Evolutionary conservation across 306 rosid genomes (phyloP).

Genomic region (Oemleria cerasiformis): DNA sequence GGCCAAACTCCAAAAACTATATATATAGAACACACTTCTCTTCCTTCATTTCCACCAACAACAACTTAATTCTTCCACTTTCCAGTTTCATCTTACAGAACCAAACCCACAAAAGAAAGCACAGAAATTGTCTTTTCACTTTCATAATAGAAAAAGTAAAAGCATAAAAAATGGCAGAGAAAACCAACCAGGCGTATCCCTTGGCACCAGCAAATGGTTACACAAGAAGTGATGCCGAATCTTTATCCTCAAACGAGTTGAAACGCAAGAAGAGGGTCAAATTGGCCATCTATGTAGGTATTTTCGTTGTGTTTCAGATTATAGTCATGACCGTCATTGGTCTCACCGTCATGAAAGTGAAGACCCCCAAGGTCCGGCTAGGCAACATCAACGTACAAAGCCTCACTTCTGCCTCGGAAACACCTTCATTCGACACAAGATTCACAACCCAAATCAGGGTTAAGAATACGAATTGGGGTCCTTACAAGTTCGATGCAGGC

Average conservation of each 20-base stretch:
- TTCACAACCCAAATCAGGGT: conserved; percentile 19
- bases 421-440: conserved; percentile 7
- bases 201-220: conserved; percentile 25
- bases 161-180: conserved; percentile 24
- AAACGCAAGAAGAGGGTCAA: conserved; percentile 22
- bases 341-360: conserved; percentile 26
- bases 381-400: not conserved
- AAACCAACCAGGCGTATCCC: conserved; percentile 22
- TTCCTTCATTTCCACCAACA: conserved; percentile 9
- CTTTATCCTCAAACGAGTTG: conserved; percentile 8
- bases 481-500: conserved; percentile 13
- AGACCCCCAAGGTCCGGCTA: conserved; percentile 26
- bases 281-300: conserved; percentile 8
- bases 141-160: not conserved
- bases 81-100: not conserved
- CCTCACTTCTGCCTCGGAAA: not conserved
- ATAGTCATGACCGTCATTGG: conserved; percentile 18
- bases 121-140: not conserved
- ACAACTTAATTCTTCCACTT: not conserved
- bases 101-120: not conserved
- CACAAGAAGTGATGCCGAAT: conserved; percentile 21
- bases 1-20: not conserved
- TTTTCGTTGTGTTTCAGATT: conserved; percentile 27
- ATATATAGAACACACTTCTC: conserved; percentile 11
- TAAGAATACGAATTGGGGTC: conserved; percentile 25